Evolutionary conservation across 2,329 filamentous ascomycete species (phyloP).

Genomic region (Fusarium oxysporum): DNA sequence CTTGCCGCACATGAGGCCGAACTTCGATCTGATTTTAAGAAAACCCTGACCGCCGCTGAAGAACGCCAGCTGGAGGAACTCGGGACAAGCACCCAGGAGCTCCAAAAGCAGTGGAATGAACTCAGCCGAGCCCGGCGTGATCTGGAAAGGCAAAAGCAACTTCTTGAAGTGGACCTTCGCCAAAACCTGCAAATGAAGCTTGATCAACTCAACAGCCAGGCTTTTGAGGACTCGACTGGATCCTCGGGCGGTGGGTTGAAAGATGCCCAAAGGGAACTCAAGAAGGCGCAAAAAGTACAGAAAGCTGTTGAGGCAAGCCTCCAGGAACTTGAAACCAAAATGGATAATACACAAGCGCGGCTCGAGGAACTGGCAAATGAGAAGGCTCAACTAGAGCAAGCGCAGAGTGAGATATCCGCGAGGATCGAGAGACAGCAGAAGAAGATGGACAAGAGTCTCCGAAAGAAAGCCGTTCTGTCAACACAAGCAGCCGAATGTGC

Average conservation of each 20-base stretch:
- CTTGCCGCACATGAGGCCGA: conserved; percentile 83
- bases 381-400: conserved; percentile 73
- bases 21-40: conserved; percentile 89
- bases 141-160: conserved; percentile 82
- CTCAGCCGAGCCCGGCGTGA: conserved; percentile 79
- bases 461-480: conserved; percentile 84
- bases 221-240: conserved; percentile 73
- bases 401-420: conserved; percentile 79
- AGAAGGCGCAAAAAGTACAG: conserved; percentile 78
- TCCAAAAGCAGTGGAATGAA: conserved; percentile 82
- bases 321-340: conserved; percentile 77
- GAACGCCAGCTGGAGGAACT: conserved; percentile 82
- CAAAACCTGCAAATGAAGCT: conserved; percentile 89
- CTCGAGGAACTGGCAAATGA: conserved; percentile 67
- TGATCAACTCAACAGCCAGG: conserved; percentile 84
- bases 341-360: conserved; percentile 65
- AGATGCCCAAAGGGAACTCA: conserved; percentile 83
- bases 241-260: conserved; percentile 75
- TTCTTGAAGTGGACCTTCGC: conserved; percentile 87
- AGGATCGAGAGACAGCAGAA: conserved; percentile 89
- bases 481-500: conserved; percentile 83
- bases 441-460: conserved; percentile 89
- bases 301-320: conserved; percentile 76
- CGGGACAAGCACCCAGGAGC: conserved; percentile 74
- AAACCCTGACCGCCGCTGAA: conserved; percentile 84